Evolutionary conservation across 495 filamentous ascomycete genomes (phyloP).

Genomic region (Penicillium waksmanii): DNA sequence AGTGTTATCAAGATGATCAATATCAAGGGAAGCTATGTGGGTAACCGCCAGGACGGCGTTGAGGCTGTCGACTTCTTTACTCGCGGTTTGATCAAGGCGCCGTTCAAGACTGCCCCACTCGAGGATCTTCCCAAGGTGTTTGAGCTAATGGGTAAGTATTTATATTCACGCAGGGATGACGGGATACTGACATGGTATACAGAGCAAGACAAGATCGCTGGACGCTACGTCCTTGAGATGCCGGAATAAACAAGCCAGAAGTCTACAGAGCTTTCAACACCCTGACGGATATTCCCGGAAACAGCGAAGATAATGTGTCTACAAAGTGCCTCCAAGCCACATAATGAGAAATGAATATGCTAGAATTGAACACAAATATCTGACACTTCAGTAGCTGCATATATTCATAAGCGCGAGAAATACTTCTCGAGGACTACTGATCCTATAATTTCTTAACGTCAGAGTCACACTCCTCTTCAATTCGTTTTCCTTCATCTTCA

Average conservation of each 20-base stretch:
- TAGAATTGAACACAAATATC: not conserved
- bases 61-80: slow-evolving; percentile 90
- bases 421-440: no score
- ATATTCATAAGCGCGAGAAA: no score
- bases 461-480: slow-evolving; percentile 9
- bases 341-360: not conserved
- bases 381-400: no score
- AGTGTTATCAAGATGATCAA: slow-evolving; percentile 86
- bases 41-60: slow-evolving; percentile 79
- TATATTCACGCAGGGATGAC: not conserved
- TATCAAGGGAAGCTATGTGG: slow-evolving; percentile 93
- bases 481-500: slow-evolving; percentile 28
- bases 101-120: slow-evolving; percentile 81
- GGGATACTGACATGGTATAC: slow-evolving; percentile 11
- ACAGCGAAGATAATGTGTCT: not conserved
- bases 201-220: slow-evolving; percentile 77
- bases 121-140: slow-evolving; percentile 78
- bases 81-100: slow-evolving; percentile 80
- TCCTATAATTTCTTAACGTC: not conserved
- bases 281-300: not conserved
- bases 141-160: slow-evolving; percentile 60
- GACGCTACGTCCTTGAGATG: slow-evolving; percentile 83
- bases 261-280: not conserved
- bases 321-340: not conserved
- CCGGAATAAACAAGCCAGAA: slow-evolving; percentile 42